Evolutionary conservation across 148 eudicot species (phyloP), one percentile per base, ranked within the genome.

Genomic region (Fallopia convolvulus): DNA sequence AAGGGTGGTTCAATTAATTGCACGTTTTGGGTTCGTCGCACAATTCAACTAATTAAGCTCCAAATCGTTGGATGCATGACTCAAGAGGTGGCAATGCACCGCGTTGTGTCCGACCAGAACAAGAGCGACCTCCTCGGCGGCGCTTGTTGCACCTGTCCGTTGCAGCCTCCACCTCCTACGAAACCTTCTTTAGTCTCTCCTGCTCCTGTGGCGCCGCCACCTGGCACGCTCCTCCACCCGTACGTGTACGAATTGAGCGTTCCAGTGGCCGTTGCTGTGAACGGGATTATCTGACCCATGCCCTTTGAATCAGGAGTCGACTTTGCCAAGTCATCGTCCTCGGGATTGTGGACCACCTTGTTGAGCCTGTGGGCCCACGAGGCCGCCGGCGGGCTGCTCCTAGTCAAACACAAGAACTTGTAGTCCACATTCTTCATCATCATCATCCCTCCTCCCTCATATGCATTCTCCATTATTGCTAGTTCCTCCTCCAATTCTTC

Each of bases 21-120:
- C 12, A 53, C 15, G 58, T 6, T 33, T 33, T 33, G 39, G 39
- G 39, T 33, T 3, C 39, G 39, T 36, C 39, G 39, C 39, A 36
- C 39, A 36, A 36, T 36, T 36, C 39, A 33, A 33, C 39, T 33
- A 33, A 33, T 33, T 33, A 33, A 33, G 39, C 39, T 33, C 39
- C 39, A 36, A 36, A n/a, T 36, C 39, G 39, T 36, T 55, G 7
- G 60, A 3, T 17, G 70, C 1, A 2, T 71, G 71, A 33, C 33
- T 78, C 90, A 89, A 61, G 72, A 36, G 2, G 97, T 86, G 76
- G 97, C 97, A 76, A 93, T 85, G 93, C 93, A 88, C 55, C 76
- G 70, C 52, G 92, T 50, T 17, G n/a, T 87, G 79, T 92, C 92
- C 20, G 36, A 15, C 92, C 88, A 86, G 48, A 85, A 49, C 68